phyloP scores from a whole-genome alignment of 2,329 filamentous ascomycete genomes.

The Rhytidhysteron rufulum region DNA sequence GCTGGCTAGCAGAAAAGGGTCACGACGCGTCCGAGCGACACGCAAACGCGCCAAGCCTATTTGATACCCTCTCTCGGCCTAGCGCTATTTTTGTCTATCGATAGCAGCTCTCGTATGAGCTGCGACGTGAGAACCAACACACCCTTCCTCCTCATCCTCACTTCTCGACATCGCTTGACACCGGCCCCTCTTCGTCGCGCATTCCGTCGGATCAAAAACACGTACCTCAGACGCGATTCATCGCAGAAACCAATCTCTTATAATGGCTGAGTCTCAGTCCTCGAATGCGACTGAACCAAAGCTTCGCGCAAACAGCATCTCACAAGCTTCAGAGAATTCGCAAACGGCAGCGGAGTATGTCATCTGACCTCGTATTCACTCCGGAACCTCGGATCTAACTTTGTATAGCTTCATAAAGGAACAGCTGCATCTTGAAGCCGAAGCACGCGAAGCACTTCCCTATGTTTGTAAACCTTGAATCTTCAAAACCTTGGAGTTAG shows the following conservation, averaged over 20 bases:
- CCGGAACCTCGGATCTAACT: not conserved
- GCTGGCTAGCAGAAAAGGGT: no score
- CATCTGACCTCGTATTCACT: not conserved
- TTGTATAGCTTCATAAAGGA: slow-evolving; percentile 71
- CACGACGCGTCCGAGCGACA: no score
- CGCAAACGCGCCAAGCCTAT: no score
- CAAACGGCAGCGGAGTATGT: slow-evolving; percentile 51
- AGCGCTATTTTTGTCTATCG: no score
- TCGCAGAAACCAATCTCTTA: no score
- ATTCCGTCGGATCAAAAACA: no score
- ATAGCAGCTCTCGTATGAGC: no score
- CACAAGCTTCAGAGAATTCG: slow-evolving; percentile 48
- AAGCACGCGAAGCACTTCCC: slow-evolving; percentile 90
- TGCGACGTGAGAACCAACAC: no score
- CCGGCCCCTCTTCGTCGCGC: not conserved
- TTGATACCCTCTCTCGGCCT: no score
- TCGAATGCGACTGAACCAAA: slow-evolving; percentile 17
- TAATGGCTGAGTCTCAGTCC: slow-evolving; percentile 26
- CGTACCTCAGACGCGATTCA: no score
- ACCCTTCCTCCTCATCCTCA: slow-evolving; percentile 2
- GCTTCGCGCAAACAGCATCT: slow-evolving; percentile 36
- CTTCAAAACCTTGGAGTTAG: slow-evolving; percentile 3
- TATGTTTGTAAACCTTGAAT: slow-evolving; percentile 71
- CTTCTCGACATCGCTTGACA: not conserved
- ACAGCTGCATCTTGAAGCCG: slow-evolving; percentile 87